phyloP scores from a whole-genome alignment of 2,329 filamentous ascomycete species.

The Monosporascus sp. region DNA sequence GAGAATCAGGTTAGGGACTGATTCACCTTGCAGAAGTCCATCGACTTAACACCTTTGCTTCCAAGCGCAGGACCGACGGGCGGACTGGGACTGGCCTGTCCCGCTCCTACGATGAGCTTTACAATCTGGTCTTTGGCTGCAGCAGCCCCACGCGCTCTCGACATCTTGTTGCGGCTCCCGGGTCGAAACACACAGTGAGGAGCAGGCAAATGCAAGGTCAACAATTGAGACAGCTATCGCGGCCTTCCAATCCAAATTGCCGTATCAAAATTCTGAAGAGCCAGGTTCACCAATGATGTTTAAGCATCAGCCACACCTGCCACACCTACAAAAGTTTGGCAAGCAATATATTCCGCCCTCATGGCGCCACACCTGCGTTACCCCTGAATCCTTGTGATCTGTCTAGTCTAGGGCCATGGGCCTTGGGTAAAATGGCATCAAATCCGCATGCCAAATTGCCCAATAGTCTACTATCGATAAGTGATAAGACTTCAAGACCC shows the following conservation, averaged over 20 bases:
- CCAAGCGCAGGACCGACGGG: constrained; percentile 94
- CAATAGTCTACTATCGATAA: neutral
- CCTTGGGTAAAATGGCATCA: too few species aligned
- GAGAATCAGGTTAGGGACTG: neutral
- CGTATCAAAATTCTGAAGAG: neutral
- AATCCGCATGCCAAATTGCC: neutral
- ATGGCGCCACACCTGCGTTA: too few species aligned
- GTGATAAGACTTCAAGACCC: neutral
- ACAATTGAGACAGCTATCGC: neutral
- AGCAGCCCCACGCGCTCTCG: constrained; percentile 40
- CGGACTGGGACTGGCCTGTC: constrained; percentile 89
- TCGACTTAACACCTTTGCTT: constrained; percentile 96
- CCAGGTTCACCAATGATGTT: neutral
- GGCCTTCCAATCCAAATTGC: neutral
- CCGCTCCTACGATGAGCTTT: constrained; percentile 95
- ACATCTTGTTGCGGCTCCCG: constrained; percentile 37
- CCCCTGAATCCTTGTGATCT: too few species aligned
- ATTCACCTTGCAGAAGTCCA: constrained; percentile 96
- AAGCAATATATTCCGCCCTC: too few species aligned
- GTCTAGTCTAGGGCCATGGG: too few species aligned
- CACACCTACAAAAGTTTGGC: neutral
- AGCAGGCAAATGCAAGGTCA: too few species aligned
- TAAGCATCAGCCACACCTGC: neutral
- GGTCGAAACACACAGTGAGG: neutral
- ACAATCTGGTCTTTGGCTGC: constrained; percentile 67